A percentile compares a stretch with the other conserved stretches of the same genome.
phyloP scores from a whole-genome alignment of 176 grass and related monocot species.

The Oryza meyeriana region DNA sequence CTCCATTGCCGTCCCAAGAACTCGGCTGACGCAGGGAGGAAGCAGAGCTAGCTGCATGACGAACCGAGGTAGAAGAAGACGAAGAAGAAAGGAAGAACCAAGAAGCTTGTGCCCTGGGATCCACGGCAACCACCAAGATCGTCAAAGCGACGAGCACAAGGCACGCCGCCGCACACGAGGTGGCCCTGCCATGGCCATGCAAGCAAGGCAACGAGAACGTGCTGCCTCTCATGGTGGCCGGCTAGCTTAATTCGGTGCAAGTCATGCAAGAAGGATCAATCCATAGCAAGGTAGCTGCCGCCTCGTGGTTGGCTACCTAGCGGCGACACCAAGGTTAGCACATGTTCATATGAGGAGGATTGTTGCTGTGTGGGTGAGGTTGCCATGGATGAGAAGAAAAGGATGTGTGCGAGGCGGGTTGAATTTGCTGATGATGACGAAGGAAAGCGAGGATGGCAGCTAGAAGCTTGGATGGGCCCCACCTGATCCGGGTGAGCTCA shows the following conservation, averaged over 20 bases:
- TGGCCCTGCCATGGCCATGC: constrained; percentile 23
- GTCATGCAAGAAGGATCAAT: constrained; percentile 13
- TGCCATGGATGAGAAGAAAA: constrained; percentile 41
- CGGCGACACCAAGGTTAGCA: constrained; percentile 15
- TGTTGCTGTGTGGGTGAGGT: neutral
- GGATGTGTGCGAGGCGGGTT: constrained; percentile 19
- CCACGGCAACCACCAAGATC: constrained; percentile 21
- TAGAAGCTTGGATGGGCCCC: neutral
- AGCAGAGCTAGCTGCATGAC: neutral
- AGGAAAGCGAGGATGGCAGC: neutral
- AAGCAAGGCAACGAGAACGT: constrained; percentile 28
- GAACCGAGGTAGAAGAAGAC: neutral
- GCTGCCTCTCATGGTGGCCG: constrained; percentile 32
- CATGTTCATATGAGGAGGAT: neutral
- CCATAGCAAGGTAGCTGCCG: neutral
- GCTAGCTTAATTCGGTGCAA: neutral
- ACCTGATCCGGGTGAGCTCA: neutral
- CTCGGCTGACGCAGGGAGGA: constrained; percentile 15
- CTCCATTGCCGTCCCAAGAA: neutral
- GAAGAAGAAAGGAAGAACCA: constrained; percentile 34
- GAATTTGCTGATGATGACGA: neutral
- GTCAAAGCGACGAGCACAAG: constrained; percentile 26
- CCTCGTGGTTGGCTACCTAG: neutral
- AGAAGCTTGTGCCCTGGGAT: constrained; percentile 37
- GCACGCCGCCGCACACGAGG: constrained; percentile 13